A percentile compares a stretch with the other conserved stretches of the same genome.
Evolutionary conservation across 768 basidiomycete species (phyloP).

Genomic region (Baorangia bicolor): DNA sequence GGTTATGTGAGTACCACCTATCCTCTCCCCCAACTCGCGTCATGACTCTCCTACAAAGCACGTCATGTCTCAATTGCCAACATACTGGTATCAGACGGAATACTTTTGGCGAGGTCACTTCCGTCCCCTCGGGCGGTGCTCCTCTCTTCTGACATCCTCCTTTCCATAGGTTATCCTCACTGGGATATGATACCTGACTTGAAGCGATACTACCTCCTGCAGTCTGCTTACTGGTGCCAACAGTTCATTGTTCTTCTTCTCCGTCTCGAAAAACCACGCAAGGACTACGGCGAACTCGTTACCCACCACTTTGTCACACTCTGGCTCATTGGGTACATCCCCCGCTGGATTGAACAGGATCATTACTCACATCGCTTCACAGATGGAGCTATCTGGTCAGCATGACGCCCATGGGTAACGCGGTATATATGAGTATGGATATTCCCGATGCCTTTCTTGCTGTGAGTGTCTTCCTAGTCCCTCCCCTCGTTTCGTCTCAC

Average conservation of each 20-base stretch:
- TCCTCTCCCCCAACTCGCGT: background rate
- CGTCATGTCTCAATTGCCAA: conserved; percentile 80
- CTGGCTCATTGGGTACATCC: conserved; percentile 82
- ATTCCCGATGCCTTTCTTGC: conserved; percentile 88
- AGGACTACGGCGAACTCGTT: conserved; percentile 85
- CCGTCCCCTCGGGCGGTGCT: background rate
- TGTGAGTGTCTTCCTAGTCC: conserved; percentile 41
- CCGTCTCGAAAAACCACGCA: conserved; percentile 90
- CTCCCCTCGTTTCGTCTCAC: background rate
- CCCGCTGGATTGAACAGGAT: background rate
- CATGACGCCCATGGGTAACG: conserved; percentile 84
- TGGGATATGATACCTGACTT: conserved; percentile 83
- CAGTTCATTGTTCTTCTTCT: conserved; percentile 85
- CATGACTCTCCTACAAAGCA: conserved; percentile 42
- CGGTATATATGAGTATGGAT: conserved; percentile 97
- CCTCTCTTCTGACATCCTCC: background rate
- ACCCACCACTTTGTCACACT: conserved; percentile 91
- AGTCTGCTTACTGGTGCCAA: conserved; percentile 92
- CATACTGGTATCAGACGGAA: conserved; percentile 82
- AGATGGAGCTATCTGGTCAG: conserved; percentile 87
- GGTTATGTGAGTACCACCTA: conserved; percentile 61
- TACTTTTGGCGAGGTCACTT: conserved; percentile 79
- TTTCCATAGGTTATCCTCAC: conserved; percentile 71
- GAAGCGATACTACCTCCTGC: conserved; percentile 93
- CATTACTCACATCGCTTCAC: conserved; percentile 1